Evolutionary conservation across 2,329 filamentous ascomycete genomes (phyloP).

Genomic region (Arachnomyces sp.): DNA sequence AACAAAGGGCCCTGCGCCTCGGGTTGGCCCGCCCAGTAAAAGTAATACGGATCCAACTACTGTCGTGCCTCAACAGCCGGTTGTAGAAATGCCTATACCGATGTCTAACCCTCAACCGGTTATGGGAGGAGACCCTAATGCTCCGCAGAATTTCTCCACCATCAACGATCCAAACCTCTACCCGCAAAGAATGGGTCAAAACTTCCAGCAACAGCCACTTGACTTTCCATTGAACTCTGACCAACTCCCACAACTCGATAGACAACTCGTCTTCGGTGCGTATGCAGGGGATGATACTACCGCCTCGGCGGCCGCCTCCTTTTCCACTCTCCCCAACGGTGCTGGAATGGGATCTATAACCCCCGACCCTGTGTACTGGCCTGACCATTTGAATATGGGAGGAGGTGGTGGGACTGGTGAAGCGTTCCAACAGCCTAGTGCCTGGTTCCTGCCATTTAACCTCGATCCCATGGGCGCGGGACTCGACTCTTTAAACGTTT

Average conservation of each 20-base stretch:
- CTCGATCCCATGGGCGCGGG: conserved; percentile 55
- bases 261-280: conserved; percentile 67
- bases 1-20: conserved; percentile 6
- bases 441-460: conserved; percentile 92
- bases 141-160: conserved; percentile 28
- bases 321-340: conserved; percentile 12
- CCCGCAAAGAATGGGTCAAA: conserved; percentile 16
- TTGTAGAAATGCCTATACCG: conserved; percentile 13
- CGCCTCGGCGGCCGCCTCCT: conserved; percentile 21
- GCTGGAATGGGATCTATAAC: background rate
- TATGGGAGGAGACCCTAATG: background rate
- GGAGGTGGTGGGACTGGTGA: conserved; percentile 20
- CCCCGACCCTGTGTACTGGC: background rate
- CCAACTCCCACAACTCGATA: conserved; percentile 60
- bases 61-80: conserved; percentile 2
- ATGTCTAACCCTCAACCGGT: conserved; percentile 4
- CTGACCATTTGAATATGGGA: conserved; percentile 9
- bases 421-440: conserved; percentile 45
- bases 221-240: conserved; percentile 33
- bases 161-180: conserved; percentile 28
- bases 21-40: conserved; percentile 4
- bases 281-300: conserved; percentile 52
- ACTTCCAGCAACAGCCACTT: conserved; percentile 22
- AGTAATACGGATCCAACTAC: conserved; percentile 4
- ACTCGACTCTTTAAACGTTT: background rate